These are phyloP conservation scores for Mycena pura DNA, from an alignment of 768 basidiomycete genomes.

Conservation along the genomic window DNA sequence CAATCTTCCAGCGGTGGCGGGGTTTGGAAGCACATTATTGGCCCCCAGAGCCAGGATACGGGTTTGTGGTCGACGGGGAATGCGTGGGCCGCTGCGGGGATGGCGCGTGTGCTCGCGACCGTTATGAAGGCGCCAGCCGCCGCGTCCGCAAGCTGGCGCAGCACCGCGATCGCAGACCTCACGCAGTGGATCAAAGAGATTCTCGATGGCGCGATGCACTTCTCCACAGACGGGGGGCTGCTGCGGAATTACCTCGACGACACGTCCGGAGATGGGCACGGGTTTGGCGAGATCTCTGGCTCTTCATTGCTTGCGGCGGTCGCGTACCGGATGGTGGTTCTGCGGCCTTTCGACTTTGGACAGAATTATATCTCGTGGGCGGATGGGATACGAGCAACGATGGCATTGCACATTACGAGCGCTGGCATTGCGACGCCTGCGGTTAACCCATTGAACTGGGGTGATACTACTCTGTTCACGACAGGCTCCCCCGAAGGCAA, in stretches of 20 bases:
- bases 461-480: constrained; percentile 38
- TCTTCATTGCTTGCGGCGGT: constrained; percentile 47
- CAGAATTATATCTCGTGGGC: constrained; percentile 33
- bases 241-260: constrained; percentile 50
- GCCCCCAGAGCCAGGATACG: constrained; percentile 25
- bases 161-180: constrained; percentile 37
- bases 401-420: constrained; percentile 36
- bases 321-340: constrained; percentile 43
- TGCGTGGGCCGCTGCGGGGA: constrained; percentile 32
- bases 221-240: constrained; percentile 41
- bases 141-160: constrained; percentile 29
- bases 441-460: constrained; percentile 45
- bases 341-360: constrained; percentile 26
- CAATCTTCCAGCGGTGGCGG: constrained; percentile 26
- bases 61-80: constrained; percentile 33
- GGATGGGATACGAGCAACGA: constrained; percentile 31
- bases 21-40: constrained; percentile 46
- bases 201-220: constrained; percentile 47
- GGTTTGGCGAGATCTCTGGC: constrained; percentile 54
- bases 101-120: constrained; percentile 46
- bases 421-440: constrained; percentile 43
- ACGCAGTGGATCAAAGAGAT: constrained; percentile 52
- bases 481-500: constrained; percentile 45
- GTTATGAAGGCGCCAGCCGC: constrained; percentile 49
- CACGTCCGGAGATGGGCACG: constrained; percentile 27